Evolutionary conservation across 768 basidiomycete species (phyloP).

Genomic region (Pisolithus albus): DNA sequence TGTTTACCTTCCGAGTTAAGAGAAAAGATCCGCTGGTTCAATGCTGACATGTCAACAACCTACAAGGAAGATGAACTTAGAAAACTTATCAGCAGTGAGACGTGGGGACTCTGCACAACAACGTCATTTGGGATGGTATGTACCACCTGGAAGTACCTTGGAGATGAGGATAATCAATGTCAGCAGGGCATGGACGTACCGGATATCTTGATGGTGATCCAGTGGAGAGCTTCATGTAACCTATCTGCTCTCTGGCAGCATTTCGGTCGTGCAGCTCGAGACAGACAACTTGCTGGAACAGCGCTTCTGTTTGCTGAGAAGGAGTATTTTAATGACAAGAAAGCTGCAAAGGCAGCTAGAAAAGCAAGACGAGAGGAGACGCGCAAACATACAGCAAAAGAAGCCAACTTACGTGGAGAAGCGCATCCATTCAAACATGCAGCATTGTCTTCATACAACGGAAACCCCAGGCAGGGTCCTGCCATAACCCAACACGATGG

Average conservation of each 20-base stretch:
- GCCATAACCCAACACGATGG: no score
- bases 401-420: background rate
- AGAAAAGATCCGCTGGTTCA: slow-evolving; percentile 18
- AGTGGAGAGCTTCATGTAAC: slow-evolving; percentile 22
- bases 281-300: slow-evolving; percentile 8
- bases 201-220: slow-evolving; percentile 30
- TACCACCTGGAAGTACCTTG: no score
- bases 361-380: background rate
- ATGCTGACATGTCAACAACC: slow-evolving; percentile 13
- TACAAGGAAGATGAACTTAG: slow-evolving; percentile 11
- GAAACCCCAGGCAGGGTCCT: no score
- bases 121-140: slow-evolving; percentile 33
- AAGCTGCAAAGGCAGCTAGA: background rate
- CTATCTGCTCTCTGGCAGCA: slow-evolving; percentile 27
- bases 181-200: slow-evolving; percentile 31
- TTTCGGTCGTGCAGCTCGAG: slow-evolving; percentile 24
- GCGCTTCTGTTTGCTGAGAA: slow-evolving; percentile 24
- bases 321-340: slow-evolving; percentile 20
- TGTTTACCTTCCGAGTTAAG: slow-evolving; percentile 6
- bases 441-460: no score
- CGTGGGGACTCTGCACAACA: slow-evolving; percentile 23
- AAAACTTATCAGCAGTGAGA: slow-evolving; percentile 9
- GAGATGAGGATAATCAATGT: no score
- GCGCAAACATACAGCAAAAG: background rate
- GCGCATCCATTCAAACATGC: no score